These are phyloP conservation scores for Gardenia jasminoides DNA, from an alignment of 257 asterid genomes.

Conservation along the genomic window DNA sequence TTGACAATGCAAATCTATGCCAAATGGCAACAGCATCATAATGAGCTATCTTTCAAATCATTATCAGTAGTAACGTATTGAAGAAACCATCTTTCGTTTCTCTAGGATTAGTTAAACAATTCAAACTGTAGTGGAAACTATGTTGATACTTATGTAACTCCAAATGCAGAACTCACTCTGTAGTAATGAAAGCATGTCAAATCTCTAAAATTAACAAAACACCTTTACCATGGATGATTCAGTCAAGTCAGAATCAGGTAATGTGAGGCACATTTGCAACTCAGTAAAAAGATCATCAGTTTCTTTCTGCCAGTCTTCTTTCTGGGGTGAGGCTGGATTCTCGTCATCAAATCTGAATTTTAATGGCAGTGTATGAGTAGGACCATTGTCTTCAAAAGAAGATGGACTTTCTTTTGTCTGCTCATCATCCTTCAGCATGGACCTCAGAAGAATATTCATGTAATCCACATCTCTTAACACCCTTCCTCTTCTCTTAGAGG, in stretches of 20 bases:
- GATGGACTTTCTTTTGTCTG: constrained; percentile 9
- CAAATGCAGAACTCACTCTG: neutral
- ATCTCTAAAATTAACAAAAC: neutral
- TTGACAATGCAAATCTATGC: neutral
- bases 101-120: neutral
- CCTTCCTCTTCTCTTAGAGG: constrained; percentile 8
- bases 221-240: constrained; percentile 22
- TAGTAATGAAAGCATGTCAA: neutral
- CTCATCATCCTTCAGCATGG: constrained; percentile 28
- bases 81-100: neutral
- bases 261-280: constrained; percentile 38
- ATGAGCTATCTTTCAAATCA: neutral
- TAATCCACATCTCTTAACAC: constrained; percentile 15
- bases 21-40: neutral
- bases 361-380: constrained; percentile 31
- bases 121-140: too few species aligned
- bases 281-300: constrained; percentile 45
- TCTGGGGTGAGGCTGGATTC: constrained; percentile 30
- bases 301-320: constrained; percentile 46
- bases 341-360: constrained; percentile 58
- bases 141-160: neutral
- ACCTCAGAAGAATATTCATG: constrained; percentile 29
- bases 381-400: constrained; percentile 19
- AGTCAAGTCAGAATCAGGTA: constrained; percentile 22
- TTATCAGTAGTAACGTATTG: neutral